phyloP scores from a whole-genome alignment of 2,329 filamentous ascomycete species.

The Epichloe brachyelytri region DNA sequence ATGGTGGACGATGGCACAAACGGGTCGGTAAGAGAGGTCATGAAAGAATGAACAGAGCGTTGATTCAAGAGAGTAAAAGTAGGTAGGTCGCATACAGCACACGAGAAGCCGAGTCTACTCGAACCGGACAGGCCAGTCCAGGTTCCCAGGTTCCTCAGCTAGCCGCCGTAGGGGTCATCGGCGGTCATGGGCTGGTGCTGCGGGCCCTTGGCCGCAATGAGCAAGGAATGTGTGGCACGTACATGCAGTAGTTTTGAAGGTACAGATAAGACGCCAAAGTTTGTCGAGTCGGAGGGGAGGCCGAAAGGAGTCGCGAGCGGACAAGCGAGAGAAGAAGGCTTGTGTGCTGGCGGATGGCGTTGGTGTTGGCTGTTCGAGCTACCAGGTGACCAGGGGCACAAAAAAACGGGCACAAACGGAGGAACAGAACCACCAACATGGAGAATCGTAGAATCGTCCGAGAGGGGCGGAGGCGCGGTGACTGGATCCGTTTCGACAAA shows the following conservation, averaged over 20 bases:
- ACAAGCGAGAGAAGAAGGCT: not conserved
- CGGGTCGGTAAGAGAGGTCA: not conserved
- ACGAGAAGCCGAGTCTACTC: too few relatives aligned
- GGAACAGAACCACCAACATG: not conserved
- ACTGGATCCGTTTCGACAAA: not conserved
- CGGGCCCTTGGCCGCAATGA: not conserved
- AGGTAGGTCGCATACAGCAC: not conserved
- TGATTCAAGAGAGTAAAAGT: not conserved
- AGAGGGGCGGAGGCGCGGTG: not conserved
- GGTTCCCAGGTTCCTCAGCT: too few relatives aligned
- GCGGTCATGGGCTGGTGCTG: not conserved
- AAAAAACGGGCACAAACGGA: too few relatives aligned
- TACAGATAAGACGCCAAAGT: not conserved
- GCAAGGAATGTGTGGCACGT: constrained; percentile 3
- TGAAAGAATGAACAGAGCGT: not conserved
- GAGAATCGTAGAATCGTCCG: not conserved
- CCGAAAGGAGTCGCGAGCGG: not conserved
- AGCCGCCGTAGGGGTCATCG: not conserved
- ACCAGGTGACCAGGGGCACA: not conserved
- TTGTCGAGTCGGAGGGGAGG: not conserved
- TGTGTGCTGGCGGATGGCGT: not conserved
- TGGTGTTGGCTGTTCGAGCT: not conserved
- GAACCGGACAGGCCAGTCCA: not conserved
- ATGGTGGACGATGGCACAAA: not conserved
- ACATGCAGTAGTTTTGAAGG: constrained; percentile 1